Conservation (phyloP, 768 basidiomycete species). For the Suillus occidentalis region DNA sequence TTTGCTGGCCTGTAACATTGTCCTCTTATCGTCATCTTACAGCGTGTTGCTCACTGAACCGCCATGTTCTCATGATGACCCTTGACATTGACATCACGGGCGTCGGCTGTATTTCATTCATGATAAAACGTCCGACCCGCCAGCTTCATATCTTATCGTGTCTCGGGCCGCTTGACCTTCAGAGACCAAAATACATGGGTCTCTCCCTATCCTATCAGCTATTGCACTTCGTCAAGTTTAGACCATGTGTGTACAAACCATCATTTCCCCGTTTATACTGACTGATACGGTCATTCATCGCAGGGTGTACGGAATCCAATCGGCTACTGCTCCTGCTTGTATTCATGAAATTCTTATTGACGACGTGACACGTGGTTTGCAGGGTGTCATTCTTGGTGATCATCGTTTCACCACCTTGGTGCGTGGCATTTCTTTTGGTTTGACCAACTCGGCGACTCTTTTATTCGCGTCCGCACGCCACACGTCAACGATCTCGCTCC, state of each 20-base stretch:
- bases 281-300: background rate
- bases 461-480: background rate
- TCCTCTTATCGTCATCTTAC: background rate
- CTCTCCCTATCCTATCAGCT: background rate
- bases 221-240: background rate
- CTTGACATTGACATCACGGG: background rate
- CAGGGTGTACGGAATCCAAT: background rate
- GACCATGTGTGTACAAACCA: background rate
- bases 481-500: background rate
- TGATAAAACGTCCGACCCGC: background rate
- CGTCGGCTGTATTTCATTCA: background rate
- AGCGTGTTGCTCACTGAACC: background rate
- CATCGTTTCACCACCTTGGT: background rate
- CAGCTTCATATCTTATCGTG: background rate
- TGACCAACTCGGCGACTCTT: background rate
- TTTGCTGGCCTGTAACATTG: background rate
- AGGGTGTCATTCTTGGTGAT: background rate
- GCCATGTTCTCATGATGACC: background rate
- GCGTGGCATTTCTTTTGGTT: background rate
- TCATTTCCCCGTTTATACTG: background rate
- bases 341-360: background rate
- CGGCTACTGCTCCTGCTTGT: background rate
- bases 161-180: background rate
- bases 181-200: background rate
- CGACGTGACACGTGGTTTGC: background rate